Percentiles rank a stretch among this genome's conserved stretches.
Conservation (phyloP, 129 eudicot genomes). For the Tagetes patula region DNA sequence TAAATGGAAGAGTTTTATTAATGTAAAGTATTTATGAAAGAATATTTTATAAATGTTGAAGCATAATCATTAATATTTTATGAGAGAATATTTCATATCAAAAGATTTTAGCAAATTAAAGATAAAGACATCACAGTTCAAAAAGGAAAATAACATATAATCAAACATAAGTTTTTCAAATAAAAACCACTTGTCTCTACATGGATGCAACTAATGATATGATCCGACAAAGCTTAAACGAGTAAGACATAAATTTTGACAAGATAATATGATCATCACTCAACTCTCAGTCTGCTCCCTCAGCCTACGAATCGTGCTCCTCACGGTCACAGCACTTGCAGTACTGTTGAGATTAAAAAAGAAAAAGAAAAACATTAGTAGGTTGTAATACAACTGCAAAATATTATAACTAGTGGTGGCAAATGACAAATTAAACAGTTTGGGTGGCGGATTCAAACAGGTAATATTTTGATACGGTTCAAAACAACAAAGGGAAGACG, state of each 20-base stretch:
- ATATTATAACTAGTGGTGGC: background rate
- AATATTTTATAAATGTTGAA: background rate
- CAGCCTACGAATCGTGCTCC: constrained; percentile 88
- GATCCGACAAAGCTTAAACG: background rate
- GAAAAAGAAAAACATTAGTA: constrained; percentile 4
- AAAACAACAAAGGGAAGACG: background rate
- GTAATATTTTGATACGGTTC: background rate
- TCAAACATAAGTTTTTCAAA: background rate
- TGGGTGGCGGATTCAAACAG: background rate
- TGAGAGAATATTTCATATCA: background rate
- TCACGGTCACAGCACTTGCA: constrained; percentile 94
- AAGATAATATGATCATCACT: constrained; percentile 17
- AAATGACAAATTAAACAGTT: background rate
- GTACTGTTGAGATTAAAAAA: constrained; percentile 44
- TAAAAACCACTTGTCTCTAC: background rate
- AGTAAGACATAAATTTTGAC: constrained; percentile 15
- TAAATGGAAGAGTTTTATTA: no score
- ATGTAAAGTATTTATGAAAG: background rate
- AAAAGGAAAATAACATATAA: background rate
- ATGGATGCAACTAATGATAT: constrained; percentile 5
- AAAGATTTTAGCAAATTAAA: background rate
- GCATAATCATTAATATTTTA: background rate
- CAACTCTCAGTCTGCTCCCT: constrained; percentile 93
- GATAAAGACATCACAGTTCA: no score
- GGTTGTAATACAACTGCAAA: background rate